A percentile compares a stretch with the other conserved stretches of the same genome.
Conservation (phyloP, 306 rosid species). For the Sphenostylis stenocarpa region DNA sequence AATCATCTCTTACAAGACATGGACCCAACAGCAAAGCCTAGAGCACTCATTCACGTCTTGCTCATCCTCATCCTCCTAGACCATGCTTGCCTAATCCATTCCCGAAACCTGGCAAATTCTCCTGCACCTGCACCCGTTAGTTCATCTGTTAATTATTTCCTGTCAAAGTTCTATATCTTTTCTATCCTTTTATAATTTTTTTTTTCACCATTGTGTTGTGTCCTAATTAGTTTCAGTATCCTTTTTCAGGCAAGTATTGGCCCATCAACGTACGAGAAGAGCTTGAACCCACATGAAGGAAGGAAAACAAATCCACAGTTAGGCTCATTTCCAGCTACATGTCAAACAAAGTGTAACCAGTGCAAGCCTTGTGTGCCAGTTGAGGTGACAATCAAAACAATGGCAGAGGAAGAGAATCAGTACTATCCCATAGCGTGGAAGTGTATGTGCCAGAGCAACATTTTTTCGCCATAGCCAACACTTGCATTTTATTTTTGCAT, state of each 20-base stretch:
- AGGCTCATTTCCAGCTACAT: slow-evolving; percentile 54
- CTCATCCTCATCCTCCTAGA: slow-evolving; percentile 17
- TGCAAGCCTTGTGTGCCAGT: slow-evolving; percentile 67
- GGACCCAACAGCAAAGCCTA: slow-evolving; percentile 29
- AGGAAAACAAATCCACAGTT: slow-evolving; percentile 23
- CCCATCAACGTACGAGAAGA: background rate
- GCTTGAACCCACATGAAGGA: slow-evolving; percentile 12
- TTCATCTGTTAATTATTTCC: background rate
- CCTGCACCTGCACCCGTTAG: slow-evolving; percentile 58
- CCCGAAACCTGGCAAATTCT: slow-evolving; percentile 16
- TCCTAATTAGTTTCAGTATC: background rate
- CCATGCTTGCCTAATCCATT: slow-evolving; percentile 29
- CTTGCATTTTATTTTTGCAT: background rate
- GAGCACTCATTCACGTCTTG: slow-evolving; percentile 18
- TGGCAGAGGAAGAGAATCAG: slow-evolving; percentile 41
- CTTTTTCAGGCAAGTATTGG: slow-evolving; percentile 33
- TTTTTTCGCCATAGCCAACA: slow-evolving; percentile 50
- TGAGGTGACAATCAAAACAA: slow-evolving; percentile 52
- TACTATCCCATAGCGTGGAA: slow-evolving; percentile 71
- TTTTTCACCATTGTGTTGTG: background rate
- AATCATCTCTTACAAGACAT: slow-evolving; percentile 16
- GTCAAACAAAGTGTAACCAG: slow-evolving; percentile 54
- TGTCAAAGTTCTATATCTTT: background rate
- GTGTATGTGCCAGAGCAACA: slow-evolving; percentile 54
- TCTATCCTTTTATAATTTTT: background rate